These are phyloP conservation scores for Trypanosomatidae sp. DNA, from an alignment of 208 protist genomes.

Conservation along the genomic window DNA sequence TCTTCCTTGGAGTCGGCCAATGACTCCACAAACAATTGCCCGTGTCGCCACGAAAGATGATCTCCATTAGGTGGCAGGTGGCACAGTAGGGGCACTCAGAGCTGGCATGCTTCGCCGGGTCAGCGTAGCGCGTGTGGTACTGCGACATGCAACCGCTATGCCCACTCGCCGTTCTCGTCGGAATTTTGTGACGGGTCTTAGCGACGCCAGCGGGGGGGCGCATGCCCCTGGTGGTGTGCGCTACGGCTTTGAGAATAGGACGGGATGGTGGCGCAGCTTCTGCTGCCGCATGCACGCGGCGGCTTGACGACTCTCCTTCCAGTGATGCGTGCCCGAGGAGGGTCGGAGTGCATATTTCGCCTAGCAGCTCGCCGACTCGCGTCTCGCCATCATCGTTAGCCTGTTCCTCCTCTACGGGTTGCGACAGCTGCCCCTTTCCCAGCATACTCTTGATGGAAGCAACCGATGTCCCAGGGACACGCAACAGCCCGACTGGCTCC, in stretches of 20 bases:
- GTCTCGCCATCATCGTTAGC: slow-evolving; percentile 4
- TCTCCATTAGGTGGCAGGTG: slow-evolving; percentile 74
- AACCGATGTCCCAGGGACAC: neutral
- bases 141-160: slow-evolving; percentile 39
- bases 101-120: slow-evolving; percentile 41
- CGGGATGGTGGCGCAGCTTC: neutral
- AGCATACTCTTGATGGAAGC: neutral
- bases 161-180: neutral
- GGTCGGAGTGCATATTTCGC: slow-evolving; percentile 3
- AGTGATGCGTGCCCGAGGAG: neutral
- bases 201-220: neutral
- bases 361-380: slow-evolving; percentile 16
- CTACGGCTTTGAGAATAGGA: neutral
- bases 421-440: neutral
- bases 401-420: neutral
- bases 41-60: slow-evolving; percentile 56
- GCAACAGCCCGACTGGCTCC: slow-evolving; percentile 13
- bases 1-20: slow-evolving; percentile 58
- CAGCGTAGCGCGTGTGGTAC: slow-evolving; percentile 59
- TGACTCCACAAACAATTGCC: slow-evolving; percentile 57
- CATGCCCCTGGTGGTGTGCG: neutral
- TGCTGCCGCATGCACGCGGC: neutral
- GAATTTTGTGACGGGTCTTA: neutral
- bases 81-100: slow-evolving; percentile 58
- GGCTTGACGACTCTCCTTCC: neutral